Evolutionary conservation across 2,329 filamentous ascomycete genomes (phyloP).

Genomic region (Sarocladium strictum): DNA sequence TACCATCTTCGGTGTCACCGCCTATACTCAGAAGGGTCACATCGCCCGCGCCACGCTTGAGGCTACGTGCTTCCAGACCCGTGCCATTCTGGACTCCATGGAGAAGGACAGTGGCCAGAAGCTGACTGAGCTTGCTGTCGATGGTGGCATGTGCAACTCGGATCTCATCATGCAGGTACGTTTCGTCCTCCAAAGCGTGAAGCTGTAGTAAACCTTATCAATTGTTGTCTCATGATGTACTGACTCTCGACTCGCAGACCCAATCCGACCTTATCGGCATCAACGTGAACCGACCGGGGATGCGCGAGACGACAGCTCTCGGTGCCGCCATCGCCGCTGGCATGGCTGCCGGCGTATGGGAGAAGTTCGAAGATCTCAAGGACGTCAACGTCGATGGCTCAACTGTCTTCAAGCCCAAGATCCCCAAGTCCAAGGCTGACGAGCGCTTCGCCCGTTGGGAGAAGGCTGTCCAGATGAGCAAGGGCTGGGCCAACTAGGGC

Average conservation of each 20-base stretch:
- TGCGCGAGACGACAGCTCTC: constrained; percentile 79
- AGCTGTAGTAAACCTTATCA: neutral
- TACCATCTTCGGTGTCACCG: constrained; percentile 73
- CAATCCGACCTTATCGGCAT: constrained; percentile 78
- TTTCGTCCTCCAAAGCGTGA: neutral
- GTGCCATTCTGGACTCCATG: constrained; percentile 76
- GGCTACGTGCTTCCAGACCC: constrained; percentile 78
- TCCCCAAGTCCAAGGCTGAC: constrained; percentile 51
- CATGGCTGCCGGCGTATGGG: constrained; percentile 71
- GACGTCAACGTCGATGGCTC: constrained; percentile 65
- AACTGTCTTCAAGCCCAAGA: constrained; percentile 62
- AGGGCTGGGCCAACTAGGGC: constrained; percentile 50
- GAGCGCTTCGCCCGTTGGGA: constrained; percentile 67
- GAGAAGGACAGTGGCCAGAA: constrained; percentile 71
- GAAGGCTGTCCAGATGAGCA: constrained; percentile 73
- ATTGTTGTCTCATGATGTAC: no score
- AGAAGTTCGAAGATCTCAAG: constrained; percentile 65
- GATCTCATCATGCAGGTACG: constrained; percentile 66
- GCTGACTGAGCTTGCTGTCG: constrained; percentile 69
- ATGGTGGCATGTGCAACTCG: constrained; percentile 77
- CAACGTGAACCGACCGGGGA: constrained; percentile 68
- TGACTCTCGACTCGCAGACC: constrained; percentile 29
- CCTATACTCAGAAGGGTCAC: constrained; percentile 70
- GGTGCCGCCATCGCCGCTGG: constrained; percentile 78
- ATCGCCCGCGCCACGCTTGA: constrained; percentile 75